Evolutionary conservation across 1,139 yeast genomes (phyloP).

Genomic region (Hansenula sp.): DNA sequence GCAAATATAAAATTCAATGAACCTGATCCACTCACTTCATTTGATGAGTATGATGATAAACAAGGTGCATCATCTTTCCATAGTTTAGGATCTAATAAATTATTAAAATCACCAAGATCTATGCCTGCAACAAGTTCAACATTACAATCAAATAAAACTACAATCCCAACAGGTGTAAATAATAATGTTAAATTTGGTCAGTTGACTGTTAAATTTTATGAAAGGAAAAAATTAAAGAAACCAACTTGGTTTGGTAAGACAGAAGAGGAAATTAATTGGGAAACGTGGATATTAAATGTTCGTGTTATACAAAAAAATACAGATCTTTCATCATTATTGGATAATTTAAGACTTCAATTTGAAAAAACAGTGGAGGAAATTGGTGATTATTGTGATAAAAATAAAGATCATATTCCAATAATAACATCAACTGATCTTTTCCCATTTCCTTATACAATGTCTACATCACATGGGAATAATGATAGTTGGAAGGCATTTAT

Average conservation of each 20-base stretch:
- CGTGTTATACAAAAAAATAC: constrained; percentile 21
- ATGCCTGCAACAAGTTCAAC: constrained; percentile 1
- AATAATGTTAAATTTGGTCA: constrained; percentile 18
- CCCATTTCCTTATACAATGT: constrained; percentile 60
- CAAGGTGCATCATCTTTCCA: constrained; percentile 6
- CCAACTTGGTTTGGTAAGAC: constrained; percentile 36
- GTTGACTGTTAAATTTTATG: constrained; percentile 30
- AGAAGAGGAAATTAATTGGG: constrained; percentile 43
- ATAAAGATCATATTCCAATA: constrained; percentile 70
- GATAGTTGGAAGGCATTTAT: constrained; percentile 22
- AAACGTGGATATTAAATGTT: constrained; percentile 40
- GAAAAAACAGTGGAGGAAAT: constrained; percentile 42
- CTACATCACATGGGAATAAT: constrained; percentile 16
- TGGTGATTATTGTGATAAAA: constrained; percentile 44
- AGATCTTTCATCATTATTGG: constrained; percentile 18
- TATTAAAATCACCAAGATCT: constrained; percentile 7
- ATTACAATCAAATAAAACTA: constrained; percentile 2
- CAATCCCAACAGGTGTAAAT: constrained; percentile 2
- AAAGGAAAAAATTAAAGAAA: constrained; percentile 25
- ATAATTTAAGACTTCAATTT: constrained; percentile 27
- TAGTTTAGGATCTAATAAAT: not conserved
- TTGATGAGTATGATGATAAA: not conserved
- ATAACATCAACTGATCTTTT: constrained; percentile 60
- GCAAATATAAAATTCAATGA: constrained; percentile 10
- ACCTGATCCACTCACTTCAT: constrained; percentile 2